A percentile compares a stretch with the other conserved stretches of the same genome.
phyloP scores from a whole-genome alignment of 129 eudicot genomes.

The Pittosporum tobira region DNA sequence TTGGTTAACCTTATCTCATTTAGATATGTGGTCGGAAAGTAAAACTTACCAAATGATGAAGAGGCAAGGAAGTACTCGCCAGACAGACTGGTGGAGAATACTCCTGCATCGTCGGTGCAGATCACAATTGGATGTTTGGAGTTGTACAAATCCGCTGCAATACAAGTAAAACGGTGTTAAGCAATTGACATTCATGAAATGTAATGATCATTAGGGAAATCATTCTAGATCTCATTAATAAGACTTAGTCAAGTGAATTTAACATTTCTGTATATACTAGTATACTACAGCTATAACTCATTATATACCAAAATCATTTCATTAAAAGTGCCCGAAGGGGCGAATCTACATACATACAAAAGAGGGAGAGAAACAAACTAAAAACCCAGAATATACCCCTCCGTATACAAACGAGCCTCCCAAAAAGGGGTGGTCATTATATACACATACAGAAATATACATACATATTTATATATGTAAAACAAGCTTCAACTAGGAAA shows the following conservation, averaged over 20 bases:
- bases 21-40: background rate
- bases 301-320: no score
- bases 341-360: no score
- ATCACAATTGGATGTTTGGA: conserved; percentile 69
- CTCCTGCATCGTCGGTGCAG: conserved; percentile 90
- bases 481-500: background rate
- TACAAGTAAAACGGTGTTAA: conserved; percentile 12
- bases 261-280: no score
- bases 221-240: background rate
- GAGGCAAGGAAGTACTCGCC: conserved; percentile 65
- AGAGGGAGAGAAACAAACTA: no score
- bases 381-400: no score
- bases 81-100: conserved; percentile 79
- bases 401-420: no score
- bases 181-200: background rate
- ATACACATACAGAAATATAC: no score
- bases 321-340: no score
- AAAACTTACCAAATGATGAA: conserved; percentile 56
- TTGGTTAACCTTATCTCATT: background rate
- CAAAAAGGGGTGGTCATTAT: no score
- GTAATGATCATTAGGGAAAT: background rate
- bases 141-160: conserved; percentile 60
- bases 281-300: background rate
- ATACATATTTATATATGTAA: no score
- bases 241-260: no score